A percentile compares a stretch with the other conserved stretches of the same genome.
Evolutionary conservation across 2,329 filamentous ascomycete genomes (phyloP).

Genomic region (Scedosporium apiospermum): DNA sequence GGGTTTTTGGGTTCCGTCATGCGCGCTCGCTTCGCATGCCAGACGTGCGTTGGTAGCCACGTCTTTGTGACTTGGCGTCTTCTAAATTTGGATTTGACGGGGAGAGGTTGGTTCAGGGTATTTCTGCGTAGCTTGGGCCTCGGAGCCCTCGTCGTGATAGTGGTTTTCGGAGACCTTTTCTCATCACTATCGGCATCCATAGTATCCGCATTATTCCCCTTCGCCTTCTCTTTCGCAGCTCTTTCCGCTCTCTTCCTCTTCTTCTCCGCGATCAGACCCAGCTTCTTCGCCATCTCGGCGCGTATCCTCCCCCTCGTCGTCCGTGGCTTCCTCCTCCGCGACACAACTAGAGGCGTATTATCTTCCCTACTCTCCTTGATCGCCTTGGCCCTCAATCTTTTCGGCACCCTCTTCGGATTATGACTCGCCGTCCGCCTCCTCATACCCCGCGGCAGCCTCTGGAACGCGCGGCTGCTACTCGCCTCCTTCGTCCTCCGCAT

Average conservation of each 20-base stretch:
- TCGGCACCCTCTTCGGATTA: conserved; percentile 84
- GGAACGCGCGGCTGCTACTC: conserved; percentile 67
- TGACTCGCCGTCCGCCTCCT: conserved; percentile 86
- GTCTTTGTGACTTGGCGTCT: conserved; percentile 83
- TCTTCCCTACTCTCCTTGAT: conserved; percentile 72
- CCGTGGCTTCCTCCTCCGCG: conserved; percentile 50
- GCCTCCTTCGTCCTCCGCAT: conserved; percentile 63
- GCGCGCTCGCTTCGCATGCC: conserved; percentile 82
- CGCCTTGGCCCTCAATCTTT: conserved; percentile 61
- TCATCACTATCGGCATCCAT: conserved; percentile 8
- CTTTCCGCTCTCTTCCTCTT: conserved; percentile 30
- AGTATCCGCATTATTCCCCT: conserved; percentile 9
- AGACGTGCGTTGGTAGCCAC: conserved; percentile 91
- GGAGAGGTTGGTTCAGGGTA: conserved; percentile 50
- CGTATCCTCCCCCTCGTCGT: conserved; percentile 53
- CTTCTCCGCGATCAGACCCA: conserved; percentile 54
- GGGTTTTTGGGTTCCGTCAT: conserved; percentile 74
- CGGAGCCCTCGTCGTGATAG: conserved; percentile 23
- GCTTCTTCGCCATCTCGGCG: conserved; percentile 64
- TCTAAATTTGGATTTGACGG: conserved; percentile 58
- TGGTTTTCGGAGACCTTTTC: background rate
- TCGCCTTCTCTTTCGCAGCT: conserved; percentile 19
- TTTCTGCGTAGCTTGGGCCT: conserved; percentile 63
- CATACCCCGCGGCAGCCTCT: conserved; percentile 78
- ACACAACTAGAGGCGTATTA: conserved; percentile 75